Evolutionary conservation across 2,329 filamentous ascomycete genomes (phyloP), one percentile per base, ranked within the genome.

Genomic region (Kalmusia sp.): DNA sequence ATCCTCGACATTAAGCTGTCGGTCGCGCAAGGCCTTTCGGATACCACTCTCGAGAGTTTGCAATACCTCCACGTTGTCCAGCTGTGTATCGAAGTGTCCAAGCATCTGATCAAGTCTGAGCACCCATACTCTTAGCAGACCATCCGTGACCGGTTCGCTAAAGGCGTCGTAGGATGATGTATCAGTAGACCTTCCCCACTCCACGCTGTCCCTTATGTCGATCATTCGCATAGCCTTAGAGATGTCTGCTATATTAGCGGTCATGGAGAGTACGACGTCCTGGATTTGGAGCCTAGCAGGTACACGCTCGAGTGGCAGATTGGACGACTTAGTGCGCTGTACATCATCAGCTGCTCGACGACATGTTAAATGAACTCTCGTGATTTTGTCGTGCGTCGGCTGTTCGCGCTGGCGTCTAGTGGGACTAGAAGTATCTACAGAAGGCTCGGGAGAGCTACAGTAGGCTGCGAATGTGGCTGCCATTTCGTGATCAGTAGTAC

Each of bases 231-330:
- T 57, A 9, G 34, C 34, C 4, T 61, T 34, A 0, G 41, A 15
- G 24, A 67, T 60, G 12, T 12, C n/a, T 1, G 39, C 6, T 6
- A 56, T 17, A 17, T 30, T 51, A 9, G 41, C 50, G 2, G 15
- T 4, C 0, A 65, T 2, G 3, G 15, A 6, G 1, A 66, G 14
- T 6, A 58, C 24, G 4, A 70, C 6, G 19, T 65, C 47, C 9
- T 75, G 72, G n/a, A 61, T 63, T 2, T 57, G 57, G 27, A 52
- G 58, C 7, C 64, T 65, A 4, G 52, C 45, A 1, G 76, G 75
- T 4, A 67, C 66, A 6, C 67, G 68, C 52, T 80, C 75, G 5
- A 79, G 70, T 0, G 75, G 72, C 0, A 79, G 62, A 8, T 54
- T 64, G 1, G 70, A 72, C 1, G 76, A 76, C 40, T 71, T 75